Base-by-base conservation (phyloP, 345 rosid species). In the Euphorbia tirucalli region DNA sequence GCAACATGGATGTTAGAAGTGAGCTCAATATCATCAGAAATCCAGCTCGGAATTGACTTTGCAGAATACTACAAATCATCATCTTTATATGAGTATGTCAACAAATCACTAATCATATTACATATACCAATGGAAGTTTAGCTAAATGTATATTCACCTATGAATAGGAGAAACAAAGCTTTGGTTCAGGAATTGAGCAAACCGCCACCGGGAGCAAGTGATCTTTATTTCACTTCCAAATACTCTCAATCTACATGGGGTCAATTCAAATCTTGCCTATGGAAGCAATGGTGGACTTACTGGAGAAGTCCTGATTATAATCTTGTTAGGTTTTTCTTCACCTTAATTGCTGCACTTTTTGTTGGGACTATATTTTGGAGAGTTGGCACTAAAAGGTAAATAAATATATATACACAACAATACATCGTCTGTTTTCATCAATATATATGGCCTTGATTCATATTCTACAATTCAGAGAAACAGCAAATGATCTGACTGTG, bases 1-100 rank as follows among this genome's bases (percentile, higher is more conserved):
- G 89, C 89, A 46, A 80, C 87, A 56, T 86, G 89, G 89, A 83
- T 86, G 87, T 77, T 86, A 7, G 87, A 86, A 74, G 86, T 75
- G 55, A 86, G 87, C 79, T 78, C 82, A 0, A 24, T 75, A 22
- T 75, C 85, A 2, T 81, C 79, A 31, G 87, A 86, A 69, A 76
- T 65, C 49, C 77, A 79, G 28, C 79, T 82, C 61, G 83, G 77
- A 61, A 75, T 86, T 18, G 86, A 84, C 72, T 86, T 86, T 24
- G 85, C 87, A 0, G 87, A 80, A n/a, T 65, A 65, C 43, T 80
- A 80, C 79, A 80, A 69, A 78, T 49, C 80, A 55, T 75, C 79
- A 71, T 67, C 84, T 44, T 54, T 83, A 69, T 46, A 74, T 65
- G 82, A 76, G 89, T 86, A 86, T 59, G 84, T 75, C 66, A 16